A percentile compares a stretch with the other conserved stretches of the same genome.
phyloP scores from a whole-genome alignment of 164 flowering plant species.

The Aristolochia californica region DNA sequence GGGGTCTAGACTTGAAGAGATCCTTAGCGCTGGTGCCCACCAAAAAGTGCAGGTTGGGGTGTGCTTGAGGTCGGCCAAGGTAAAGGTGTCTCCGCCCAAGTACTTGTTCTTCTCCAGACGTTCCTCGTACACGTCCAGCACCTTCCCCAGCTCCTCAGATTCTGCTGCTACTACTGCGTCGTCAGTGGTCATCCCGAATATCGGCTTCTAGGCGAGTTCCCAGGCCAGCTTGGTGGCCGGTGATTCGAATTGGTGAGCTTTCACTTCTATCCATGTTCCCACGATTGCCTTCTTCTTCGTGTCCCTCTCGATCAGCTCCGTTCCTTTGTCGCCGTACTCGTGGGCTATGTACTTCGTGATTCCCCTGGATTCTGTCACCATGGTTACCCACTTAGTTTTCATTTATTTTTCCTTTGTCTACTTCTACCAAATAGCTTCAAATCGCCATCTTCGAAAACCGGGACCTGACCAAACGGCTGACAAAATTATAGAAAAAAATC shows the following conservation, averaged over 20 bases:
- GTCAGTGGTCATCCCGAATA: slow-evolving; percentile 29
- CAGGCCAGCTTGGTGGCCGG: slow-evolving; percentile 26
- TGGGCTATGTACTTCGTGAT: slow-evolving; percentile 10
- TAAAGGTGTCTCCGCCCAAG: slow-evolving; percentile 45
- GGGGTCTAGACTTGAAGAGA: slow-evolving; percentile 29
- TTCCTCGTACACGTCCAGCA: slow-evolving; percentile 54
- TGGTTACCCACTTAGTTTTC: neutral
- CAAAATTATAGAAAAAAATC: neutral
- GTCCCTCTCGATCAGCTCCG: slow-evolving; percentile 5
- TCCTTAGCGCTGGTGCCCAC: slow-evolving; percentile 36
- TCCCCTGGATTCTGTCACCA: slow-evolving; percentile 15
- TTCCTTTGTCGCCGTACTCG: slow-evolving; percentile 8
- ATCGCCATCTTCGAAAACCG: slow-evolving; percentile 43
- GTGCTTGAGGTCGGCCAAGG: slow-evolving; percentile 52
- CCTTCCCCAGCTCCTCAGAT: slow-evolving; percentile 34
- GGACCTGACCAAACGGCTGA: slow-evolving; percentile 19
- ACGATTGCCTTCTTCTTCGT: slow-evolving; percentile 9
- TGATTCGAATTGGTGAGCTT: slow-evolving; percentile 43
- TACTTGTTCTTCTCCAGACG: slow-evolving; percentile 35
- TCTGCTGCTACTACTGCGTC: slow-evolving; percentile 19
- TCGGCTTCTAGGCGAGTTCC: slow-evolving; percentile 28
- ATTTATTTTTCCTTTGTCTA: neutral
- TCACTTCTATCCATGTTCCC: slow-evolving; percentile 53
- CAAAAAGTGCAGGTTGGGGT: slow-evolving; percentile 32
- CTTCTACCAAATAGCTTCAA: slow-evolving; percentile 51